These are phyloP conservation scores for Sanghuangporus sanghuang DNA, from an alignment of 1,284 basidiomycete species.

Conservation along the genomic window DNA sequence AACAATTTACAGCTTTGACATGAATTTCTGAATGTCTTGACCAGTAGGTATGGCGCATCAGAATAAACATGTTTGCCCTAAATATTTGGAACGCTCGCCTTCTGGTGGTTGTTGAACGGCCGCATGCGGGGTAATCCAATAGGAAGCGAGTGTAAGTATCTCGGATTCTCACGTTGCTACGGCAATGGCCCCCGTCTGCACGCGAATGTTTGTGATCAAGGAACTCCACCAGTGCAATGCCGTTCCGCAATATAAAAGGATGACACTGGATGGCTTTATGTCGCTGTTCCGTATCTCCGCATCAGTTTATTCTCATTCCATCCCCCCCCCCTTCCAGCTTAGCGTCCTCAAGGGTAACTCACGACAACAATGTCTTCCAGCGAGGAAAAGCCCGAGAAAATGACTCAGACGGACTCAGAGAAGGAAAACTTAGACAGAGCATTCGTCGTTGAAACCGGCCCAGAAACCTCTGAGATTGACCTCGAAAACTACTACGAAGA, in stretches of 20 bases:
- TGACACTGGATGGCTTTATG: not conserved
- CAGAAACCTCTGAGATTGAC: conserved; percentile 28
- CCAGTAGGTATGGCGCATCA: too few relatives aligned
- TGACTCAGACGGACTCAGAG: not conserved
- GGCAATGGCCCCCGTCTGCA: too few relatives aligned
- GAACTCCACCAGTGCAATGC: not conserved
- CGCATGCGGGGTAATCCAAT: not conserved
- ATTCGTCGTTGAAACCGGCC: conserved; percentile 6
- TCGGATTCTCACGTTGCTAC: not conserved
- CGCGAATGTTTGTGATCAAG: not conserved
- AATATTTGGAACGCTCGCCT: not conserved
- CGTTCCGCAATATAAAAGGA: not conserved
- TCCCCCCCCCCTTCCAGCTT: not conserved
- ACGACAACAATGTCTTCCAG: not conserved
- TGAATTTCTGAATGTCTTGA: too few relatives aligned
- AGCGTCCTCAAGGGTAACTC: not conserved
- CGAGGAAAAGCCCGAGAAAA: not conserved
- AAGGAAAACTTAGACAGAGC: conserved; percentile 7
- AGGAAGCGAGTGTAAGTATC: not conserved
- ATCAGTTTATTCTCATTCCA: not conserved
- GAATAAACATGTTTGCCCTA: not conserved
- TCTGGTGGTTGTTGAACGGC: not conserved
- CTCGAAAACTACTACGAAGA: conserved; percentile 47
- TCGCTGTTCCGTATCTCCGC: not conserved
- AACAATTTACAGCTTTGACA: not conserved